Percentiles rank a stretch among this genome's conserved stretches.
These are phyloP conservation scores for Dunaliella sp. DNA, from an alignment of 139 green algal genomes.

Conservation along the genomic window DNA sequence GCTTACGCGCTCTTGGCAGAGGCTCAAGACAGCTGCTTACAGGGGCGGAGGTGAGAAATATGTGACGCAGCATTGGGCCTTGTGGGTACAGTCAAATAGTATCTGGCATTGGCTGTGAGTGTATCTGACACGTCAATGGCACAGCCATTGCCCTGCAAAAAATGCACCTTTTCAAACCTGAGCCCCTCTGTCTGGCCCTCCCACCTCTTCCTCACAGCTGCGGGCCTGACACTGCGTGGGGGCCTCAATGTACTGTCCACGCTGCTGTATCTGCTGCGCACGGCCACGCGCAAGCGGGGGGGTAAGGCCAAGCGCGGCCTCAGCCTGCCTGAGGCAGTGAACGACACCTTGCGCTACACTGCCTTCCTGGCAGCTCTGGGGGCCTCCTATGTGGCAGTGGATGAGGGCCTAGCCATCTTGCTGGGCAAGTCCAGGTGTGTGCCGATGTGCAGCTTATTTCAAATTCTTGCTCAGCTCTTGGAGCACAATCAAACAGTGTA, in stretches of 20 bases:
- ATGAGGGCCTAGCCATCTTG: conserved; percentile 70
- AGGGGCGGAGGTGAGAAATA: background rate
- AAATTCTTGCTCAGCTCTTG: too few relatives aligned
- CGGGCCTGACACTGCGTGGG: conserved; percentile 32
- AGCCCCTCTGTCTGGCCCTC: too few relatives aligned
- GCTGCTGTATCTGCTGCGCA: background rate
- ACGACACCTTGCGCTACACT: conserved; percentile 66
- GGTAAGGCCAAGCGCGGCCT: background rate
- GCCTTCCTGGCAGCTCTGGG: conserved; percentile 69
- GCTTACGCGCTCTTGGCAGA: background rate
- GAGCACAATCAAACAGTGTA: too few relatives aligned
- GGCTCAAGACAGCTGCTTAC: background rate
- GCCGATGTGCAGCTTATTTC: too few relatives aligned
- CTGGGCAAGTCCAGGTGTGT: conserved; percentile 70
- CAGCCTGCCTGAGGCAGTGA: conserved; percentile 26
- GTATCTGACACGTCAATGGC: too few relatives aligned
- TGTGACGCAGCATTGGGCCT: too few relatives aligned
- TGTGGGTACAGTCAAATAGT: too few relatives aligned
- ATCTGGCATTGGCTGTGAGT: too few relatives aligned
- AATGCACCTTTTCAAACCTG: too few relatives aligned
- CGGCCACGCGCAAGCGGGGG: background rate
- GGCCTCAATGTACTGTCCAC: conserved; percentile 38
- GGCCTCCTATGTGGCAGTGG: conserved; percentile 63
- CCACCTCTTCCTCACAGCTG: background rate
- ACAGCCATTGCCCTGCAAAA: too few relatives aligned